phyloP scores from a whole-genome alignment of 75 land plant species.

The Selaginella moellendorffii region DNA sequence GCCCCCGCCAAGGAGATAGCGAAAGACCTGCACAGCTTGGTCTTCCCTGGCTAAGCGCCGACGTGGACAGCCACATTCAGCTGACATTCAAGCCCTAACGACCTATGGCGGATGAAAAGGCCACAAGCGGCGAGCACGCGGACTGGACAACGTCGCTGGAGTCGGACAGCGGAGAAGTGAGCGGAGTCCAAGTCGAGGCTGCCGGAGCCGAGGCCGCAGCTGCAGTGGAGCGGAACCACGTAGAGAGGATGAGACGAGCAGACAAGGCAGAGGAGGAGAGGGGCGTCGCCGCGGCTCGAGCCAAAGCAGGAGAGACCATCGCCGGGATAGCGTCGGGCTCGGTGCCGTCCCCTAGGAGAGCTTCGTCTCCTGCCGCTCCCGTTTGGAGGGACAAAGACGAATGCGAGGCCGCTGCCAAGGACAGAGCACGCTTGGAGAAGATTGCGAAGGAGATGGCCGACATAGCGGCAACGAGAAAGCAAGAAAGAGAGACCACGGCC shows the following conservation, averaged over 20 bases:
- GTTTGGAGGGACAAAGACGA: neutral
- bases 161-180: neutral
- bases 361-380: neutral
- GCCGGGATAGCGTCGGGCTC: neutral
- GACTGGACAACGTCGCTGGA: neutral
- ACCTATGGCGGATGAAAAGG: neutral
- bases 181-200: neutral
- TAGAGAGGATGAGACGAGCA: neutral
- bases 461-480: neutral
- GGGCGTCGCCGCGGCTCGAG: neutral
- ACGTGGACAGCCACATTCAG: no score
- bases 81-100: no score
- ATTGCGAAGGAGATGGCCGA: constrained; percentile 9
- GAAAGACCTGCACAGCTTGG: neutral
- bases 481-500: neutral
- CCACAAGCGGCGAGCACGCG: neutral
- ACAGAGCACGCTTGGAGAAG: neutral
- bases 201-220: constrained; percentile 4
- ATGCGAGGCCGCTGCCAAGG: constrained; percentile 2
- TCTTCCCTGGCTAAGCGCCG: neutral
- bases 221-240: neutral
- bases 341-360: neutral
- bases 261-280: constrained; percentile 1
- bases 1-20: neutral
- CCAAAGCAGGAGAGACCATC: neutral